Evolutionary conservation across 345 rosid species (phyloP).

Genomic region (Gynandropsis gynandra): DNA sequence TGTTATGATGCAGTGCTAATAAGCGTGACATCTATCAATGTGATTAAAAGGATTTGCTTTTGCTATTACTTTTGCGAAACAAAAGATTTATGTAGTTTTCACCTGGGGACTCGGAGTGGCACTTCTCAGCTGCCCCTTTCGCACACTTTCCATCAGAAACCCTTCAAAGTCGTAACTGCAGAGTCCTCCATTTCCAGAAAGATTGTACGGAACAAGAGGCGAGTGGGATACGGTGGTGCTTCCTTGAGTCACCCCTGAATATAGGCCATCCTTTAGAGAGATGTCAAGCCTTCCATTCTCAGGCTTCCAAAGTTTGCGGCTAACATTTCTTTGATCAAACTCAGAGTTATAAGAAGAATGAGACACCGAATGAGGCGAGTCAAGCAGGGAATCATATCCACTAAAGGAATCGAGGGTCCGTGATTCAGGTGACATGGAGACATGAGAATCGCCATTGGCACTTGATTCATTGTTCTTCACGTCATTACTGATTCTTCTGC

Average conservation of each 20-base stretch:
- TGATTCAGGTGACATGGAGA: conserved; percentile 69
- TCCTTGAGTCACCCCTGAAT: conserved; percentile 37
- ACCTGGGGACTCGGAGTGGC: conserved; percentile 82
- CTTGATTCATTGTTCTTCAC: conserved; percentile 13
- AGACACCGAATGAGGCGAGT: conserved; percentile 42
- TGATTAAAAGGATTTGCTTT: too few relatives aligned
- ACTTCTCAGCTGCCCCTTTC: conserved; percentile 36
- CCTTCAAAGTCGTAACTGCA: conserved; percentile 44
- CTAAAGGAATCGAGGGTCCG: conserved; percentile 40
- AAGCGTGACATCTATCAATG: too few relatives aligned
- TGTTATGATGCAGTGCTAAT: too few relatives aligned
- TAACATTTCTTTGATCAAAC: conserved; percentile 54
- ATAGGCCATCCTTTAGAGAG: conserved; percentile 75
- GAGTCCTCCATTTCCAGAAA: conserved; percentile 30
- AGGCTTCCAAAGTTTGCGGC: conserved; percentile 37
- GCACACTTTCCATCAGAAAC: conserved; percentile 40
- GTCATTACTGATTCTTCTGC: conserved; percentile 11
- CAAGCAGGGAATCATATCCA: conserved; percentile 38
- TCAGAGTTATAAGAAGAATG: conserved; percentile 29
- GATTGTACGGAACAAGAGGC: conserved; percentile 33
- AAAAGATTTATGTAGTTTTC: conserved; percentile 3
- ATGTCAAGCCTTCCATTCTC: conserved; percentile 60
- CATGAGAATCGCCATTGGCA: conserved; percentile 36
- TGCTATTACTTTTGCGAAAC: too few relatives aligned
- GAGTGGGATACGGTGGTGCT: conserved; percentile 30